These are phyloP conservation scores for Zygotorulaspora sp. DNA, from an alignment of 805 yeast species.

Conservation along the genomic window DNA sequence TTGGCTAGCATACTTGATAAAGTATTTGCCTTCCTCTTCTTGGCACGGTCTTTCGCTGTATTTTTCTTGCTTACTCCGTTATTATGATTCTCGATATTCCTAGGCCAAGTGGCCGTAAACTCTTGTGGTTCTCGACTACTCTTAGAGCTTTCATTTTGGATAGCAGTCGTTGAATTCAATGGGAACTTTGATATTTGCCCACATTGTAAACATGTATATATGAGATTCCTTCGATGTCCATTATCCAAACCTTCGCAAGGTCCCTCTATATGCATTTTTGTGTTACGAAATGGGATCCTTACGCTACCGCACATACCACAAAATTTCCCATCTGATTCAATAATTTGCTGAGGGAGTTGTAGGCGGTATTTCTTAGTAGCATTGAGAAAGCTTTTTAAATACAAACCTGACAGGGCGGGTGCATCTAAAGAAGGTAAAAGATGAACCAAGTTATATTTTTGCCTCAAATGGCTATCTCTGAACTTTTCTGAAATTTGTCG, in stretches of 20 bases:
- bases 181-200: slow-evolving; percentile 16
- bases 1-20: slow-evolving; percentile 40
- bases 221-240: slow-evolving; percentile 16
- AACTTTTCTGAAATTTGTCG: slow-evolving; percentile 27
- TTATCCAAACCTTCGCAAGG: slow-evolving; percentile 5
- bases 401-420: slow-evolving; percentile 29
- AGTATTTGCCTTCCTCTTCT: slow-evolving; percentile 45
- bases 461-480: slow-evolving; percentile 23
- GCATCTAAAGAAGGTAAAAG: slow-evolving; percentile 19
- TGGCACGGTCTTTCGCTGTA: slow-evolving; percentile 39
- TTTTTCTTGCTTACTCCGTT: slow-evolving; percentile 12
- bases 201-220: slow-evolving; percentile 33
- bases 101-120: slow-evolving; percentile 31
- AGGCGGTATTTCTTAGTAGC: slow-evolving; percentile 28
- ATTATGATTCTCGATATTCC: slow-evolving; percentile 2
- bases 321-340: slow-evolving; percentile 24
- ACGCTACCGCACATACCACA: slow-evolving; percentile 33
- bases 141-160: background rate
- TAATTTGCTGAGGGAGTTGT: slow-evolving; percentile 21
- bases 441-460: slow-evolving; percentile 31
- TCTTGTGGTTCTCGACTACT: background rate
- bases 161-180: slow-evolving; percentile 3
- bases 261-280: slow-evolving; percentile 7
- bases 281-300: slow-evolving; percentile 27
- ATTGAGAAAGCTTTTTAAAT: slow-evolving; percentile 31